phyloP scores from a whole-genome alignment of 345 rosid species.

The Populus simonii region DNA sequence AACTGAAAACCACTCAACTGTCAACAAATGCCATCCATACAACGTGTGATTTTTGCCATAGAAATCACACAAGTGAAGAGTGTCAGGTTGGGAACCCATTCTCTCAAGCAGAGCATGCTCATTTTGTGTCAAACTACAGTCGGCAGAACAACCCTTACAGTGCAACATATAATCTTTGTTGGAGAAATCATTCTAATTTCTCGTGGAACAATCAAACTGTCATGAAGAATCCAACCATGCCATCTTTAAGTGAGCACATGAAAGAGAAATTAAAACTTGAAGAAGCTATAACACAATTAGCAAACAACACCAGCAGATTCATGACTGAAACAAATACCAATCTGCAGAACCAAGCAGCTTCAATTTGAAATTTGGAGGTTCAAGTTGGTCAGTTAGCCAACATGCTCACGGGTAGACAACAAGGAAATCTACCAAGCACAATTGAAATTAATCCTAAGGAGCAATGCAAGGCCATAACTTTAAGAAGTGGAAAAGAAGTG shows the following conservation, averaged over 20 bases:
- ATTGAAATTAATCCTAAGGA: neutral
- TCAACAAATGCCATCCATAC: neutral
- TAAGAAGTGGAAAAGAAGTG: neutral
- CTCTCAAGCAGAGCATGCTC: neutral
- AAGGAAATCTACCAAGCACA: neutral
- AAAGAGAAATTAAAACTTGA: too few species aligned
- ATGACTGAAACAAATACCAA: too few species aligned
- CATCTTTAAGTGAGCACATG: neutral
- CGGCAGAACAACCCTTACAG: neutral
- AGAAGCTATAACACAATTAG: too few species aligned
- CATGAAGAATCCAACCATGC: neutral
- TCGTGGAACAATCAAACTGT: neutral
- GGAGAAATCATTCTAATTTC: neutral
- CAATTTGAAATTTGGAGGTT: neutral
- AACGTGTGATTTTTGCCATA: too few species aligned
- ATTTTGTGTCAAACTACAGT: neutral
- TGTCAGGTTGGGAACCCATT: neutral
- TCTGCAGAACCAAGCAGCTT: neutral
- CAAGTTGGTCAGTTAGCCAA: neutral
- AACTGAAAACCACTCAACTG: neutral
- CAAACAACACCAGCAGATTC: neutral
- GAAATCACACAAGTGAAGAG: neutral
- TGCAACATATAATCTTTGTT: too few species aligned
- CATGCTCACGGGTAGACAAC: neutral
- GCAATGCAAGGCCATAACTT: neutral